These are phyloP conservation scores for Ascochyta viciae-villosae DNA, from an alignment of 2,329 filamentous ascomycete species.

Conservation along the genomic window DNA sequence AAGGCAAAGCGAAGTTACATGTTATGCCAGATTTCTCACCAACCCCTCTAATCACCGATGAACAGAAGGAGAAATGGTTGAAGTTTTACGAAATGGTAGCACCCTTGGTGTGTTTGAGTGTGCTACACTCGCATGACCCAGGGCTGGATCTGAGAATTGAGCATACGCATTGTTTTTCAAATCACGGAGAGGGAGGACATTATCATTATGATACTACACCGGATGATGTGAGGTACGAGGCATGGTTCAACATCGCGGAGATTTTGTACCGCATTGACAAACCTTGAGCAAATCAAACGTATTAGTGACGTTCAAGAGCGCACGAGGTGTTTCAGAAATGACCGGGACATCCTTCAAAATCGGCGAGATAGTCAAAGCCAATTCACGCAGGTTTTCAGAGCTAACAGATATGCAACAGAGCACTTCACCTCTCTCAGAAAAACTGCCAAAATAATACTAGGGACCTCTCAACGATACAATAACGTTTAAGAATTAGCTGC, in stretches of 20 bases:
- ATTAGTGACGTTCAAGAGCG: neutral
- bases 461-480: too few relatives aligned
- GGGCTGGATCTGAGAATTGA: conserved; percentile 54
- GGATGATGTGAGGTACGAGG: conserved; percentile 56
- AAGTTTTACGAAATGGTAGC: conserved; percentile 24
- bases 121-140: conserved; percentile 47
- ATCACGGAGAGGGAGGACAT: conserved; percentile 50
- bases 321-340: too few relatives aligned
- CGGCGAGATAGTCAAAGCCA: too few relatives aligned
- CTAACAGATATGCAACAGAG: too few relatives aligned
- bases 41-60: conserved; percentile 10
- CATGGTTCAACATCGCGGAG: conserved; percentile 55
- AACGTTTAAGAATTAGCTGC: too few relatives aligned
- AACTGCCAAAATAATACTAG: too few relatives aligned
- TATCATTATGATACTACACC: conserved; percentile 51
- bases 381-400: too few relatives aligned
- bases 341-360: too few relatives aligned
- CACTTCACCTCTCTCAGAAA: too few relatives aligned
- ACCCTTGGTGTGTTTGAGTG: conserved; percentile 23
- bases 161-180: conserved; percentile 57
- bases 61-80: conserved; percentile 22
- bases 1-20: conserved; percentile 20
- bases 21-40: conserved; percentile 28
- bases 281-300: conserved; percentile 1
- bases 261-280: conserved; percentile 51